These are phyloP conservation scores for Cutaneotrichosporon dermatis DNA, from an alignment of 1,284 basidiomycete species.

Conservation along the genomic window DNA sequence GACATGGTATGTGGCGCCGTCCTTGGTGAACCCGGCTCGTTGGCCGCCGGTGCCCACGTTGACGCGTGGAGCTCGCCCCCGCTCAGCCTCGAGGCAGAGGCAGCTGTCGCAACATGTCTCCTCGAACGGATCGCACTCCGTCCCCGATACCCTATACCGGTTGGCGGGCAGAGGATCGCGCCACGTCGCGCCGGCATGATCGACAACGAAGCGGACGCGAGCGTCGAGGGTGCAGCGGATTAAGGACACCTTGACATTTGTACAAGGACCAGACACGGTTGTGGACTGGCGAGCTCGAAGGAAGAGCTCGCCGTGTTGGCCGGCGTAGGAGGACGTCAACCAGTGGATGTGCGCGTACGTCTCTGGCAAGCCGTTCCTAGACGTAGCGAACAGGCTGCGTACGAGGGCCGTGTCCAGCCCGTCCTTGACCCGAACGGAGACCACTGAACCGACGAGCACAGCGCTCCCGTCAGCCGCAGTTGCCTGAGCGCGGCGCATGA, in stretches of 20 bases:
- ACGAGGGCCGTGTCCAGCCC: not conserved
- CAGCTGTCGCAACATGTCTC: conserved; percentile 6
- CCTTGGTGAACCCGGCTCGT: not conserved
- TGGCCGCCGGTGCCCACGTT: not conserved
- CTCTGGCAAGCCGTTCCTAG: no score
- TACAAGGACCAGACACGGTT: not conserved
- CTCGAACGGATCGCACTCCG: not conserved
- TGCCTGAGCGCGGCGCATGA: no score
- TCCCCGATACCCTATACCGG: no score
- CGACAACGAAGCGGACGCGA: not conserved
- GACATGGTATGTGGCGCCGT: conserved; percentile 13
- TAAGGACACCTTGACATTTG: not conserved
- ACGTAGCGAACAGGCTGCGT: not conserved
- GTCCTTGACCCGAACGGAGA: no score
- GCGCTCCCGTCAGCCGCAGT: no score
- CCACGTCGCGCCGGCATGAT: not conserved
- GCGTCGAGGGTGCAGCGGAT: not conserved
- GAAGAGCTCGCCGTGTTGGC: not conserved
- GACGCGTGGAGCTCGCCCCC: not conserved
- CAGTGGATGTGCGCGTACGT: conserved; percentile 1
- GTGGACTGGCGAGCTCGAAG: not conserved
- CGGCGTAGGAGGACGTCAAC: not conserved
- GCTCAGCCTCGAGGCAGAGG: not conserved
- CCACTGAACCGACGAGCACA: no score
- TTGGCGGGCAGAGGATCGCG: no score